Percentiles rank a stretch among this genome's conserved stretches.
Conservation (phyloP, 352 stramenopile species). For the Blastocystis sp. region DNA sequence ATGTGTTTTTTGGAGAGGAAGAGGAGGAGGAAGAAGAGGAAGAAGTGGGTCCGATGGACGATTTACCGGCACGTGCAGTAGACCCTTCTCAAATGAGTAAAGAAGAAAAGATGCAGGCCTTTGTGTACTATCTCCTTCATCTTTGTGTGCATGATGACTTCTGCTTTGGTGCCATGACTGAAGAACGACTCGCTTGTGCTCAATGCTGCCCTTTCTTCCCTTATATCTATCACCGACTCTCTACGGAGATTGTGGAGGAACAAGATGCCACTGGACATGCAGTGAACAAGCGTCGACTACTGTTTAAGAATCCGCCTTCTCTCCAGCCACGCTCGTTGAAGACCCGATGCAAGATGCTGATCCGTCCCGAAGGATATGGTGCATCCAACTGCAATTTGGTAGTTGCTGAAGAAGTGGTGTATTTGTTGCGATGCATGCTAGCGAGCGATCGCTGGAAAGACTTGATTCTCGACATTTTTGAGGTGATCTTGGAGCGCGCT, state of each 20-base stretch:
- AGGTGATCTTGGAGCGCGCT: constrained; percentile 51
- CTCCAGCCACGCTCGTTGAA: constrained; percentile 32
- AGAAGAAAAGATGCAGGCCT: constrained; percentile 48
- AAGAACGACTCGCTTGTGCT: constrained; percentile 46
- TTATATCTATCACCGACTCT: constrained; percentile 59
- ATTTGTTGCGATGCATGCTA: constrained; percentile 52
- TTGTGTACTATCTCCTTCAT: constrained; percentile 59
- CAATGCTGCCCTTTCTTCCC: constrained; percentile 60
- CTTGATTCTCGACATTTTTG: constrained; percentile 57
- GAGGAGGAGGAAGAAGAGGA: constrained; percentile 41
- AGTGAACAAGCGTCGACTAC: constrained; percentile 27
- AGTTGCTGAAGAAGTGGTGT: constrained; percentile 60
- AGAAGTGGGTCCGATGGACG: background rate
- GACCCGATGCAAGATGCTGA: constrained; percentile 61
- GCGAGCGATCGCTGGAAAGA: constrained; percentile 34
- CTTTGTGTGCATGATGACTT: constrained; percentile 61
- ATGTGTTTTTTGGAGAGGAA: constrained; percentile 10
- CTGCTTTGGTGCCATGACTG: constrained; percentile 62
- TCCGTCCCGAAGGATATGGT: constrained; percentile 49
- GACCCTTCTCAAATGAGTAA: background rate
- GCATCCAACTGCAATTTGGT: constrained; percentile 49
- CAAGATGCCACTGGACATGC: background rate
- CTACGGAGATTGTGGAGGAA: constrained; percentile 45
- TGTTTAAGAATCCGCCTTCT: constrained; percentile 13
- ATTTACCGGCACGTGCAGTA: background rate